Evolutionary conservation across 169 alveolate species (phyloP), one percentile per base, ranked within the genome.

Genomic region (Cryptosporidium ubiquitum): DNA sequence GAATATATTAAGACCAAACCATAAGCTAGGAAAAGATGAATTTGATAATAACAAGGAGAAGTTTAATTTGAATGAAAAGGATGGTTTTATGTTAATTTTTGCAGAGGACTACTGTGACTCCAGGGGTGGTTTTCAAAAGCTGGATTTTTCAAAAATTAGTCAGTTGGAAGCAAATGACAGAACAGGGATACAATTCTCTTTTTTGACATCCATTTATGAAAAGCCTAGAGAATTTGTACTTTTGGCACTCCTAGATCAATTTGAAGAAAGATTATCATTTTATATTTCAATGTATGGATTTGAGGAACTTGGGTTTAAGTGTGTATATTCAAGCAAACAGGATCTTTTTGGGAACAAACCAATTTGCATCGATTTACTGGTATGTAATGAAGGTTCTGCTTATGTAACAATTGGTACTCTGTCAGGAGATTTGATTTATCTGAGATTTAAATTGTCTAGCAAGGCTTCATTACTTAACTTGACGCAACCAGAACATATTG

Each of bases 341-440:
- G 71, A 64, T 14, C 40, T 35, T 18, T 37, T 35, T 5, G 66
- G 40, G 37, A 29, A 40, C n/a, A 29, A 70, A 26, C 44, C 84
- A 23, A 26, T 31, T 14, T 29, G 69, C 14, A 70, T 31, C 26
- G 68, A 55, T 26, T 26, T 70, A 2, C n/a, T 33, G 31, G 40
- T 47, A 26, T 70, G 40, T 49, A 35, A 29, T 12, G 35, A 49
- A 23, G 68, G 40, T 20, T 37, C 33, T 18, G 33, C 40, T 23
- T 79, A 79, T 31, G 23, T 79, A 42, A 64, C 68, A 6, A 39
- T 79, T 40, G 89, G 79, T 5, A 61, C 89, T 29, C 10, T 61
- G 37, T 40, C 75, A 26, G 89, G 89, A 39, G 89, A 64, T 40
- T 18, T 79, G 12, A 58, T 60, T 58, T 79, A 61, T 20, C n/a